Base-by-base conservation (phyloP, 768 basidiomycete genomes). In the Boletus tomentosulus region DNA sequence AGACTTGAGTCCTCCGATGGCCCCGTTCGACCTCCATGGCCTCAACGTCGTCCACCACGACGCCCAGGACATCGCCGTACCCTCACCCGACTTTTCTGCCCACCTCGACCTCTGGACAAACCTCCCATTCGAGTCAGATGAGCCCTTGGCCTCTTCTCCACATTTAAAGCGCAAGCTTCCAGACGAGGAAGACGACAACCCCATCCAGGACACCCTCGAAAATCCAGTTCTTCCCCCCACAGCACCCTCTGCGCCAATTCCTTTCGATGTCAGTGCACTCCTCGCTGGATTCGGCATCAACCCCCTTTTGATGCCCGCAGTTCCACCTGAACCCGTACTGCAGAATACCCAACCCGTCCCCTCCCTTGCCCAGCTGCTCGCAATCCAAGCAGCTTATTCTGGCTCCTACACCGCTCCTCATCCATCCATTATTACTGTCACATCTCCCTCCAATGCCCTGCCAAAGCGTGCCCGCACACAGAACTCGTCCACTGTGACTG, bases 31-130 rank as follows among this genome's bases (percentile, higher is more conserved):
- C 53, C 74, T 93, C 11, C 84, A 90, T 51, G 90, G 90, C 30
- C 85, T 93, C 67, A 91, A 92, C 71, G 75, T 91, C 70, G 78
- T 93, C 50, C 83, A 85, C 16, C 50, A 64, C 8, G 70, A 75
- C 28, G 80, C 31, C 31, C 31, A 88, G 55, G 75, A 89, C 25
- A 78, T 89, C 56, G 71, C 81, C 0, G 74, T 82, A 0, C 74
- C 84, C 0, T 88, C 83, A 65, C 85, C 86, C 11, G 90, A 92
- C 71, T 76, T 92, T 51, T 76, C 78, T 19, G 84, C 88, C 0
- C 88, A 89, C 66, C 83, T 90, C 50, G 85, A 87, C 67, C 75
- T 93, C 50, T 93, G 92, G 92, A 87, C 88, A 13, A 85, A 89
- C 69, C 76, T 92, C 52, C 71, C 83, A 8, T 93, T 93, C 65